Evolutionary conservation across 768 basidiomycete genomes (phyloP).

Genomic region (Trametes elegans): DNA sequence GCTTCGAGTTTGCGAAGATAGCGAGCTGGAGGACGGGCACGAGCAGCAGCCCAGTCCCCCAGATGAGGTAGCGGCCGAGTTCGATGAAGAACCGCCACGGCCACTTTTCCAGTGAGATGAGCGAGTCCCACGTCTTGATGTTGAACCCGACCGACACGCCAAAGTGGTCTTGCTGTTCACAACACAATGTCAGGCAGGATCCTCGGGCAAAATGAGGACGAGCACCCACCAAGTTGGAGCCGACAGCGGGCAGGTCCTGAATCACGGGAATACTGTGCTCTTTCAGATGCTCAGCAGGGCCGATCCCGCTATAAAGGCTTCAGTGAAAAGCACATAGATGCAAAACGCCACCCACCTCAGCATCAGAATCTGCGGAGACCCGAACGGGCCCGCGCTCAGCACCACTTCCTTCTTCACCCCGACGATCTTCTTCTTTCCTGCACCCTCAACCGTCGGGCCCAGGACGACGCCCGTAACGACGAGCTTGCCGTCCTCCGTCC

Average conservation of each 20-base stretch:
- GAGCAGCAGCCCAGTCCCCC: constrained; percentile 35
- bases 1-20: constrained; percentile 31
- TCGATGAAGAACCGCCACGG: constrained; percentile 32
- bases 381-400: constrained; percentile 25
- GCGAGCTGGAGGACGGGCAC: constrained; percentile 31
- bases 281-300: constrained; percentile 23
- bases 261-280: constrained; percentile 21
- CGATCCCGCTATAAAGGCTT: constrained; percentile 25
- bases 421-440: background rate
- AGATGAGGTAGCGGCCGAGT: constrained; percentile 33
- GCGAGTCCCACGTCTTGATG: constrained; percentile 32
- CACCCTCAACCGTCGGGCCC: background rate
- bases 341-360: constrained; percentile 23
- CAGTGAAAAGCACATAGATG: background rate
- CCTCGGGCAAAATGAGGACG: background rate
- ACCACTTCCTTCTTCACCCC: constrained; percentile 24
- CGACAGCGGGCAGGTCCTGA: constrained; percentile 28
- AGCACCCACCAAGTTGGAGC: constrained; percentile 24
- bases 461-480: constrained; percentile 15
- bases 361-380: constrained; percentile 40
- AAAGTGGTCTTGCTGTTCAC: constrained; percentile 40
- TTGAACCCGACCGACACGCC: constrained; percentile 34
- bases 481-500: background rate
- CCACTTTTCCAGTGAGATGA: constrained; percentile 27
- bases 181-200: too few relatives aligned